Evolutionary conservation across 371 early-diverging fungal genomes (phyloP), one percentile per base, ranked within the genome.

Genomic region (Phascolomyces articulosus): DNA sequence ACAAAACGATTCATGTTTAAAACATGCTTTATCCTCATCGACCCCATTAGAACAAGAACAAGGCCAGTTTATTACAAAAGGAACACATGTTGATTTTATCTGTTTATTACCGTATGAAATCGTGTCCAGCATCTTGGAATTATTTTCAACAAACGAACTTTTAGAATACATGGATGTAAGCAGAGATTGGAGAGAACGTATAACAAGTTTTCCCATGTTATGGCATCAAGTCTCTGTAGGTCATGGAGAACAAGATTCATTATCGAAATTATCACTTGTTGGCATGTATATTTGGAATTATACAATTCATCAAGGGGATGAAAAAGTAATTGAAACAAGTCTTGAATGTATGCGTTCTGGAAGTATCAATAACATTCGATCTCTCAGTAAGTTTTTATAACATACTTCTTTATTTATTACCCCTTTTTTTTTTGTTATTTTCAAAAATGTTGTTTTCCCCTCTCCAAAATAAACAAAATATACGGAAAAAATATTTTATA

Each of bases 91-190:
- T n/a, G 51, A 51, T 15, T 51, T 51, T 24, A 24, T 51, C 23
- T 51, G 51, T 24, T 51, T 51, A 24, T n/a, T 51, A 1, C 51
- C 51, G 9, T 51, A 51, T 3, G 51, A 51, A 51, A 24, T 51
- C 15, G 51, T 24, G 9, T 20, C 51, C 0, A 23, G 23, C 6
- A 51, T 51, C 4, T n/a, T 51, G 1, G 24, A 51, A 51, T 24
- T 24, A 13, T n/a, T 51, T 24, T 23, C 51, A 13, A 51, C 51
- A 13, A 15, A 51, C 24, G 51, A 51, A 3, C 51, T 51, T 24
- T 51, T 51, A 1, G 51, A 51, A 51, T 51, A 51, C 23, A 51
- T 51, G 51, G 51, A 51, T n/a, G 24, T 51, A 4, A 51, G 51
- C 23, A 21, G 15, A 7, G 51, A n/a, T 0, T 51, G 51, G 51